A percentile compares a stretch with the other conserved stretches of the same genome.
These are phyloP conservation scores for Aspergillus indologenus DNA, from an alignment of 495 filamentous ascomycete species.

Conservation along the genomic window DNA sequence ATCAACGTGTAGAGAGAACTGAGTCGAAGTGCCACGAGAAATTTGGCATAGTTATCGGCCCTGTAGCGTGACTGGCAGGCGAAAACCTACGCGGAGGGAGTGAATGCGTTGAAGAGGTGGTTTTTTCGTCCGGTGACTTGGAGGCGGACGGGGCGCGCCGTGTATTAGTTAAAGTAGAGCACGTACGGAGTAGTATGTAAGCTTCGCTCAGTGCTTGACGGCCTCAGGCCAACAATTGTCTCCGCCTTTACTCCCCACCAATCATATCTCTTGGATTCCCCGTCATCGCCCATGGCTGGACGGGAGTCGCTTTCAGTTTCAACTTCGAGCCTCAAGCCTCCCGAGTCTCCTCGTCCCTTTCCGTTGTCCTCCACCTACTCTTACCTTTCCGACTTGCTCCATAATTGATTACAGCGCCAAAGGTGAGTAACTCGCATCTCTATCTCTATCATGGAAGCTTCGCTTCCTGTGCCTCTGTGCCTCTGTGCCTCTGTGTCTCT, in stretches of 20 bases:
- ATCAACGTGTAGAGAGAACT: conserved; percentile 60
- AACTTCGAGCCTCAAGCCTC: conserved; percentile 13
- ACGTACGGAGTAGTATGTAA: conserved; percentile 37
- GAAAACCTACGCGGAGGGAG: conserved; percentile 32
- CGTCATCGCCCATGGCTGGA: conserved; percentile 34
- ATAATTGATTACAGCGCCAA: conserved; percentile 5
- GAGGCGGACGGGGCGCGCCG: conserved; percentile 20
- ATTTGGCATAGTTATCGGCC: conserved; percentile 61
- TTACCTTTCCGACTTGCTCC: neutral
- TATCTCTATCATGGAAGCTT: neutral
- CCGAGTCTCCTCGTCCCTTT: conserved; percentile 12
- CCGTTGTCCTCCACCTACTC: conserved; percentile 6
- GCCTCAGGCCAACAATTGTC: conserved; percentile 5
- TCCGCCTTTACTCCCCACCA: neutral
- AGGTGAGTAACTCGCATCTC: conserved; percentile 11
- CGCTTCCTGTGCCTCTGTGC: neutral
- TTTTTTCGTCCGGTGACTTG: conserved; percentile 39
- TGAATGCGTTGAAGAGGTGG: conserved; percentile 41
- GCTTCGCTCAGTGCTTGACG: conserved; percentile 17
- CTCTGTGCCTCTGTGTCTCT: too few relatives aligned
- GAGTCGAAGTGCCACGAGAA: conserved; percentile 50
- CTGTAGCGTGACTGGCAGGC: conserved; percentile 36
- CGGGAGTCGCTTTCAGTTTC: conserved; percentile 27
- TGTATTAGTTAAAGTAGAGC: conserved; percentile 9
- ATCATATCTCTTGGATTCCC: conserved; percentile 17